These are phyloP conservation scores for Chrysanthemum seticuspe DNA, from an alignment of 129 eudicot species.

Conservation along the genomic window DNA sequence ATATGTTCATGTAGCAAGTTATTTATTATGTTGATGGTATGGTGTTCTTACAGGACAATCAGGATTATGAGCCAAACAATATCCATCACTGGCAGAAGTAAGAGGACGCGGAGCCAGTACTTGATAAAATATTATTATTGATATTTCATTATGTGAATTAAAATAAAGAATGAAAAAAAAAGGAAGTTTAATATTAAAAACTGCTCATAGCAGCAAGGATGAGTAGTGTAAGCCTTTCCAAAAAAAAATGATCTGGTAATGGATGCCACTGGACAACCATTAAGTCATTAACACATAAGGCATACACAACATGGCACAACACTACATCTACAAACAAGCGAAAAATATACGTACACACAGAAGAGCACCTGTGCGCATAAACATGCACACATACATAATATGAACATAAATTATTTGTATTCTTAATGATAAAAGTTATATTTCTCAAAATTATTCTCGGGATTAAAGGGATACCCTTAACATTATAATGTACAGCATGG, in stretches of 20 bases:
- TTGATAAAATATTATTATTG: background rate
- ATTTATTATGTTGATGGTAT: background rate
- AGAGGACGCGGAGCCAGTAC: constrained; percentile 2
- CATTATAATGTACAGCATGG: background rate
- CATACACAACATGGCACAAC: too few species aligned
- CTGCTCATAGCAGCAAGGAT: background rate
- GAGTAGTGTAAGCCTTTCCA: background rate
- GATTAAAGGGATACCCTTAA: constrained; percentile 1
- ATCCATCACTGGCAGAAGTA: constrained; percentile 9
- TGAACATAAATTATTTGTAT: constrained; percentile 4
- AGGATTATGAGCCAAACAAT: background rate
- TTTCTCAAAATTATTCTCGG: constrained; percentile 9
- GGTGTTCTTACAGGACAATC: constrained; percentile 9
- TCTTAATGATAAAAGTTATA: constrained; percentile 7
- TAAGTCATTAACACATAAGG: background rate
- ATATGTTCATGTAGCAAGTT: background rate
- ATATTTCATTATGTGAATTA: background rate
- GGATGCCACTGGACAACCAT: background rate
- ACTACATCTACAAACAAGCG: too few species aligned
- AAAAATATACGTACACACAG: too few species aligned
- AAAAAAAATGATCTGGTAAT: background rate
- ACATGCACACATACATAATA: too few species aligned
- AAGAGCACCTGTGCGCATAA: too few species aligned
- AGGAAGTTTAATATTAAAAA: background rate
- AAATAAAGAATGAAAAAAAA: background rate